Percentiles rank a stretch among this genome's conserved stretches.
These are phyloP conservation scores for Trametes pubescens DNA, from an alignment of 1,284 basidiomycete genomes.

Conservation along the genomic window DNA sequence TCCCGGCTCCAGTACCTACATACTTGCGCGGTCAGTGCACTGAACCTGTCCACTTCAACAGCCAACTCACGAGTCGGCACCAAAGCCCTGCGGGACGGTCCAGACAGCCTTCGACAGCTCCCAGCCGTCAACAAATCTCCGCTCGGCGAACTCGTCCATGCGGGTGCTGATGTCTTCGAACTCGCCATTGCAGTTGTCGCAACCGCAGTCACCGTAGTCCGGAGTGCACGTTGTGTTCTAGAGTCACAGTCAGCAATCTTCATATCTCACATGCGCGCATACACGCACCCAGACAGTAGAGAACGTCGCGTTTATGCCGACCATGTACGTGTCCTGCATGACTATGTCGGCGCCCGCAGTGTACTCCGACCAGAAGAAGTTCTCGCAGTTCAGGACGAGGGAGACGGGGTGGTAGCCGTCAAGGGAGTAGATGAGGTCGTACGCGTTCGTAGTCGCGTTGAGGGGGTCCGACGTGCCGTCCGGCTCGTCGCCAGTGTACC, in stretches of 20 bases:
- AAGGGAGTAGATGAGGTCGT: slow-evolving; percentile 70
- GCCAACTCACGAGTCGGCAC: slow-evolving; percentile 59
- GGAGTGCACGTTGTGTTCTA: slow-evolving; percentile 58
- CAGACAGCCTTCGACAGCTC: slow-evolving; percentile 70
- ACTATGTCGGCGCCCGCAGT: slow-evolving; percentile 68
- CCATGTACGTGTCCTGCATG: slow-evolving; percentile 64
- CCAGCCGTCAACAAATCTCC: slow-evolving; percentile 69
- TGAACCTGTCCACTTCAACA: background rate
- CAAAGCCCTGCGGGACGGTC: slow-evolving; percentile 82
- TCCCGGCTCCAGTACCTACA: slow-evolving; percentile 69
- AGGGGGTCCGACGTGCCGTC: slow-evolving; percentile 75
- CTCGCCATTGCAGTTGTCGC: slow-evolving; percentile 57
- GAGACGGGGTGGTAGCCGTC: slow-evolving; percentile 82
- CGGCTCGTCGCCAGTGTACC: slow-evolving; percentile 83
- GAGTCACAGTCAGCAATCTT: background rate
- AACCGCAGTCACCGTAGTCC: slow-evolving; percentile 76
- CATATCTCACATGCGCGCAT: background rate
- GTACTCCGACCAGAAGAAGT: slow-evolving; percentile 71
- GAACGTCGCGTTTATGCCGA: slow-evolving; percentile 74
- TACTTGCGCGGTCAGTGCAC: background rate
- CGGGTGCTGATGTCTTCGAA: slow-evolving; percentile 71
- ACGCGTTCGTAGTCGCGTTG: slow-evolving; percentile 62
- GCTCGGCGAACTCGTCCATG: slow-evolving; percentile 66
- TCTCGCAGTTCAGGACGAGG: slow-evolving; percentile 76
- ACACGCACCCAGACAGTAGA: slow-evolving; percentile 55